Conservation (phyloP, 495 filamentous ascomycete species). For the Neurospora sp. region DNA sequence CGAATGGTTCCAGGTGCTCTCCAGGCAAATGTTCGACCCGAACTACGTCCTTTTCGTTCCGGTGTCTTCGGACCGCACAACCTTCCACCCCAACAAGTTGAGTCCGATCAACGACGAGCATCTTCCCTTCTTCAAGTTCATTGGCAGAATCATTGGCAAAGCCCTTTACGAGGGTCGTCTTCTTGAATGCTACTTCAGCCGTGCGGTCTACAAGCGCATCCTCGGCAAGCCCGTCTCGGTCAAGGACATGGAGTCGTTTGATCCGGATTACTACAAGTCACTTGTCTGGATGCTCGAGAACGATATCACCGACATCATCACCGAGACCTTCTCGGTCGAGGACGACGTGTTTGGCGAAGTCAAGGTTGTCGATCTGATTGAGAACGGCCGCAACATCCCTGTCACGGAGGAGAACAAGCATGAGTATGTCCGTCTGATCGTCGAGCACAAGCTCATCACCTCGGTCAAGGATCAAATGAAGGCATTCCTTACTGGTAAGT, state of each 20-base stretch:
- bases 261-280: slow-evolving; percentile 99
- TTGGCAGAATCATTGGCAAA: slow-evolving; percentile 96
- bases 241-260: slow-evolving; percentile 99
- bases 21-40: slow-evolving; percentile 97
- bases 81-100: slow-evolving; percentile 93
- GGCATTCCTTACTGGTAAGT: slow-evolving; percentile 81
- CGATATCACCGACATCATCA: slow-evolving; percentile 97
- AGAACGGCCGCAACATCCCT: slow-evolving; percentile 79
- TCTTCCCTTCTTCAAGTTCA: slow-evolving; percentile 98
- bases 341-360: slow-evolving; percentile 86
- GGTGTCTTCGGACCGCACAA: slow-evolving; percentile 95
- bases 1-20: slow-evolving; percentile 98
- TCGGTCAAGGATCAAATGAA: slow-evolving; percentile 93
- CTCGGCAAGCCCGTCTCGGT: slow-evolving; percentile 89
- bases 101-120: slow-evolving; percentile 94
- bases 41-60: slow-evolving; percentile 95
- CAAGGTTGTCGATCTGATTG: slow-evolving; percentile 76
- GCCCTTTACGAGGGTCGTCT: slow-evolving; percentile 93
- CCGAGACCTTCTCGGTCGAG: slow-evolving; percentile 92
- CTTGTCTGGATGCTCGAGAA: slow-evolving; percentile 97
- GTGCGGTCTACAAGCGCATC: slow-evolving; percentile 96
- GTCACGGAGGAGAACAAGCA: slow-evolving; percentile 99
- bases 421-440: slow-evolving; percentile 85
- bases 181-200: slow-evolving; percentile 96
- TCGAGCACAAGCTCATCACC: slow-evolving; percentile 85